Conservation (phyloP, 441 rosid genomes). For the Jatropha podagrica region DNA sequence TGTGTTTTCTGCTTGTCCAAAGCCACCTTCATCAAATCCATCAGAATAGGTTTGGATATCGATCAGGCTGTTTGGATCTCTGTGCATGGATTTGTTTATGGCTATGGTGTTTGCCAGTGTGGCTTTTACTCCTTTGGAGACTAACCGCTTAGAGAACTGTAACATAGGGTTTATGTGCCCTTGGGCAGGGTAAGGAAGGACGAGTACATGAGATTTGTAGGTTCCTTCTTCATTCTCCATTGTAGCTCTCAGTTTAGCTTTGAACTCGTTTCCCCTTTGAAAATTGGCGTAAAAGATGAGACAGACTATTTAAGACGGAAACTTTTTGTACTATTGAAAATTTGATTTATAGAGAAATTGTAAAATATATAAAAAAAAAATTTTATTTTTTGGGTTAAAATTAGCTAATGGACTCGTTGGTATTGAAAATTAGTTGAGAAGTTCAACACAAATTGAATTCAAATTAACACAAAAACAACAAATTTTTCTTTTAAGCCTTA, state of each 20-base stretch:
- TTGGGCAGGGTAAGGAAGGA: slow-evolving; percentile 36
- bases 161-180: slow-evolving; percentile 64
- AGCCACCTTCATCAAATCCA: slow-evolving; percentile 24
- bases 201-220: slow-evolving; percentile 24
- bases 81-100: slow-evolving; percentile 10
- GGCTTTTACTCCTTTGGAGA: slow-evolving; percentile 37
- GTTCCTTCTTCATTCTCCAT: not conserved
- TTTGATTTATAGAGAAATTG: no score
- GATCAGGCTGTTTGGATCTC: not conserved
- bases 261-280: not conserved
- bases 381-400: no score
- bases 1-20: slow-evolving; percentile 2
- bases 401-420: no score
- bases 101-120: slow-evolving; percentile 12
- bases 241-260: not conserved
- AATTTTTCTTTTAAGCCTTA: no score
- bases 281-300: not conserved
- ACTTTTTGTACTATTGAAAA: no score
- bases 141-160: slow-evolving; percentile 53
- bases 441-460: no score
- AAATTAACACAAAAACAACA: no score
- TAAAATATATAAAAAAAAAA: no score
- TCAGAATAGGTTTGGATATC: slow-evolving; percentile 16
- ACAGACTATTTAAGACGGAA: not conserved
- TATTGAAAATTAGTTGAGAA: no score